Evolutionary conservation across 768 basidiomycete species (phyloP).

Genomic region (Lactarius sanguifluus): DNA sequence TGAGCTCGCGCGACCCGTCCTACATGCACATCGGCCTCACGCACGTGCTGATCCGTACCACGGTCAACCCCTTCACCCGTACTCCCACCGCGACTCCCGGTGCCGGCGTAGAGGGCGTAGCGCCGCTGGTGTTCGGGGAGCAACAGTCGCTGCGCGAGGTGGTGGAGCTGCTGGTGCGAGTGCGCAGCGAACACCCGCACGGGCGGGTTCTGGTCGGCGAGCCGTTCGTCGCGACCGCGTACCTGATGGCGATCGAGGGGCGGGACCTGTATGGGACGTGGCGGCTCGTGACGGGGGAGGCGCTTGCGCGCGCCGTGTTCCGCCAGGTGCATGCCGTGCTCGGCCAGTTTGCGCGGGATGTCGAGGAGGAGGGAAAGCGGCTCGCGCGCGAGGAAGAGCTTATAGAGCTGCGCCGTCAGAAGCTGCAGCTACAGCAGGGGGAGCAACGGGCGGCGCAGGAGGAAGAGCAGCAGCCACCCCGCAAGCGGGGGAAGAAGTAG

Average conservation of each 20-base stretch:
- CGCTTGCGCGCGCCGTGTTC: not conserved
- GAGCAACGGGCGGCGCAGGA: not conserved
- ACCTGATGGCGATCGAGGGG: conserved; percentile 12
- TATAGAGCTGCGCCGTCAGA: not conserved
- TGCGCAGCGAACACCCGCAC: not conserved
- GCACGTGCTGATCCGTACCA: conserved; percentile 14
- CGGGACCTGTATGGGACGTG: conserved; percentile 6
- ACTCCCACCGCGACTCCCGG: not conserved
- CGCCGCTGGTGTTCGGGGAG: conserved; percentile 3
- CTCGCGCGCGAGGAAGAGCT: conserved; percentile 4
- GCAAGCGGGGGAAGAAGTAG: conserved; percentile 9
- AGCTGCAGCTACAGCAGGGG: not conserved
- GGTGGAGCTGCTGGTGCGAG: conserved; percentile 12
- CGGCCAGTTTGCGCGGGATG: conserved; percentile 8
- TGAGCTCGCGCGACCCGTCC: not conserved
- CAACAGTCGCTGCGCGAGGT: conserved; percentile 13
- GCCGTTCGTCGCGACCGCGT: conserved; percentile 19
- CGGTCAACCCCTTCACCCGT: not conserved
- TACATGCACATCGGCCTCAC: conserved; percentile 10
- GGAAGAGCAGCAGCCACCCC: not conserved
- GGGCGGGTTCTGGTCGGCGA: conserved; percentile 7
- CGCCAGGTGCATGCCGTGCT: conserved; percentile 12
- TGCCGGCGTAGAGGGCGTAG: not conserved
- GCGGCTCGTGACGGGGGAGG: conserved; percentile 18
- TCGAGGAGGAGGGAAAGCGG: conserved; percentile 14